Conservation (phyloP, 192 early-diverging fungal genomes). For the Cladochytrium replicatum region DNA sequence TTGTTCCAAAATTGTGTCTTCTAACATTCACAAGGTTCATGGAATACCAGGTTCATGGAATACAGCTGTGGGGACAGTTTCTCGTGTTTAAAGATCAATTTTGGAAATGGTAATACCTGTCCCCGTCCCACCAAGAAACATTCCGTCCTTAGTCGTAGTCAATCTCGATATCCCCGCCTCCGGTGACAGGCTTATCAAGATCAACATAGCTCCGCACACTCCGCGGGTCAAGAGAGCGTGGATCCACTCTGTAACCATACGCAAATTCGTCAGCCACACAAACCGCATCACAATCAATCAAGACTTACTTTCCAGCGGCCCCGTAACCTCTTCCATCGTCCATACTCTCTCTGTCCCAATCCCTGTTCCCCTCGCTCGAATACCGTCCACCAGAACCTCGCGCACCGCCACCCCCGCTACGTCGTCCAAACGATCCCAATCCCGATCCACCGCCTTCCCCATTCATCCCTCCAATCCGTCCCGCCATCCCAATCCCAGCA, state of each 20-base stretch:
- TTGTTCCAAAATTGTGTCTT: no score
- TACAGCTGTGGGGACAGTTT: no score
- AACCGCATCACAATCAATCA: neutral
- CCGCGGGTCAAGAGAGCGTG: conserved; percentile 41
- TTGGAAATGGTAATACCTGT: no score
- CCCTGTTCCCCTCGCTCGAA: conserved; percentile 3
- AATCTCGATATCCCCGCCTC: conserved; percentile 52
- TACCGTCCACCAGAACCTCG: conserved; percentile 7
- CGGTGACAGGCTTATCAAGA: conserved; percentile 76
- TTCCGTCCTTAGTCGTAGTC: conserved; percentile 33
- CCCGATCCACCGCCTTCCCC: conserved; percentile 3
- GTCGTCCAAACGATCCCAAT: conserved; percentile 2
- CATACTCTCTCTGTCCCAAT: conserved; percentile 1
- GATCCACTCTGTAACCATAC: neutral
- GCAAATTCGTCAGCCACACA: neutral
- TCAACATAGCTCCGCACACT: conserved; percentile 79
- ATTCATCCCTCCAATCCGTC: conserved; percentile 10
- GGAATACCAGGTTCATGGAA: no score
- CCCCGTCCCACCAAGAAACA: no score
- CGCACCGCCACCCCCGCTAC: conserved; percentile 9
- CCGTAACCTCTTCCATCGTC: neutral
- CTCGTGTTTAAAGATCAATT: no score
- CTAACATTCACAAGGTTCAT: no score
- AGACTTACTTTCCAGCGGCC: neutral
- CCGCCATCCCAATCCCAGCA: conserved; percentile 4